Conservation (phyloP, 148 eudicot species). For the Chenopodium berlandieri region DNA sequence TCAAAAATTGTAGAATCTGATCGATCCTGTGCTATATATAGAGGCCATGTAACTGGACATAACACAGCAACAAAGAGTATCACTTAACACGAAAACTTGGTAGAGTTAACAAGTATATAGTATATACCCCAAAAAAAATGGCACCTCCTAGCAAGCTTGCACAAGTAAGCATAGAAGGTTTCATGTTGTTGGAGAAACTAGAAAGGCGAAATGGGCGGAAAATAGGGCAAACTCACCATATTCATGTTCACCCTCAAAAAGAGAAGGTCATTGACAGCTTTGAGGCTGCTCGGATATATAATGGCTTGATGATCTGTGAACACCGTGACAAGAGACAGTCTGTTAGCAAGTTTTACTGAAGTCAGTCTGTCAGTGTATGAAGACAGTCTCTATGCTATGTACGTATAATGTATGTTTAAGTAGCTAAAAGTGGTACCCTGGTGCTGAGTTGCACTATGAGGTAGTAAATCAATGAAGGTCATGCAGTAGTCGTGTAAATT, state of each 20-base stretch:
- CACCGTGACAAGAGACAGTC: constrained; percentile 4
- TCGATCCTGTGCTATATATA: neutral
- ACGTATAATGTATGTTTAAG: neutral
- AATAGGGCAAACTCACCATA: neutral
- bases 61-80: neutral
- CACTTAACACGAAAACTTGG: neutral
- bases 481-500: neutral
- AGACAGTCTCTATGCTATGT: no score
- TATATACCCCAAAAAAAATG: neutral
- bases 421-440: neutral
- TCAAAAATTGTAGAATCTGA: neutral
- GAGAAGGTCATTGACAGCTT: constrained; percentile 15
- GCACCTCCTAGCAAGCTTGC: constrained; percentile 19
- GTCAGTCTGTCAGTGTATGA: no score
- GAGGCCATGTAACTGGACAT: neutral
- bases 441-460: constrained; percentile 14
- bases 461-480: constrained; percentile 1
- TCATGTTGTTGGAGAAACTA: constrained; percentile 18
- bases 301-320: constrained; percentile 24
- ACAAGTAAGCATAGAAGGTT: constrained; percentile 7
- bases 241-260: constrained; percentile 13
- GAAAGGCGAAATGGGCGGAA: neutral
- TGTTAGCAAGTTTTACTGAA: neutral
- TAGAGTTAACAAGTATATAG: neutral
- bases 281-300: constrained; percentile 25